These are phyloP conservation scores for Neopestalotiopsis sp. DNA, from an alignment of 2,329 filamentous ascomycete species.

Conservation along the genomic window DNA sequence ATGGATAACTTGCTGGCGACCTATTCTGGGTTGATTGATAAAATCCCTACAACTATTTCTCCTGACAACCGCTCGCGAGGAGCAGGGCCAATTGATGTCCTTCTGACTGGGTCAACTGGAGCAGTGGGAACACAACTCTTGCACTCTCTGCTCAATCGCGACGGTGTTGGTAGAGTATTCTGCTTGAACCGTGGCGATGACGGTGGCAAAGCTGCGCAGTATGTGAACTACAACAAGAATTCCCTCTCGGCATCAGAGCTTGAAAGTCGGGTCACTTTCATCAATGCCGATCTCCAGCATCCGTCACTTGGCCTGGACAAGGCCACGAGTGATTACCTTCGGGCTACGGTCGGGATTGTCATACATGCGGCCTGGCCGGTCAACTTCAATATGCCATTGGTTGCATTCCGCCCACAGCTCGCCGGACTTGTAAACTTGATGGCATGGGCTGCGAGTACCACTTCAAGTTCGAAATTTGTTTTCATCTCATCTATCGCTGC, in stretches of 20 bases:
- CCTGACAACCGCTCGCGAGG: too few species aligned
- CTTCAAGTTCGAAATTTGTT: conserved; percentile 19
- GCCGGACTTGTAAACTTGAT: conserved; percentile 30
- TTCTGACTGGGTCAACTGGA: conserved; percentile 36
- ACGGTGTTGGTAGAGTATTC: conserved; percentile 28
- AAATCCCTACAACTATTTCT: background rate
- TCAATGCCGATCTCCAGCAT: conserved; percentile 25
- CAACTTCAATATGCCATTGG: conserved; percentile 30
- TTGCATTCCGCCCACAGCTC: conserved; percentile 29
- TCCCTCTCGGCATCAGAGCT: conserved; percentile 15
- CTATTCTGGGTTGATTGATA: background rate
- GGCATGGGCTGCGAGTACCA: conserved; percentile 19
- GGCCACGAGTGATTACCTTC: conserved; percentile 23
- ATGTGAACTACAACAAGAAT: conserved; percentile 17
- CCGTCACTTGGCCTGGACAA: conserved; percentile 27
- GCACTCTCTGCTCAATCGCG: conserved; percentile 24
- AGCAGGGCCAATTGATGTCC: conserved; percentile 20
- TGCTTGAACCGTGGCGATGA: conserved; percentile 34
- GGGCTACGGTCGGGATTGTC: conserved; percentile 23
- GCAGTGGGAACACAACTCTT: conserved; percentile 31
- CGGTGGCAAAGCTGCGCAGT: conserved; percentile 24
- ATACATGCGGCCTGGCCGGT: conserved; percentile 33
- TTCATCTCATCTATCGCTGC: conserved; percentile 31
- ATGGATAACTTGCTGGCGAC: conserved; percentile 22
- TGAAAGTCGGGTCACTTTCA: conserved; percentile 28